phyloP scores from a whole-genome alignment of 1,284 basidiomycete species.

The Waitea zeae region DNA sequence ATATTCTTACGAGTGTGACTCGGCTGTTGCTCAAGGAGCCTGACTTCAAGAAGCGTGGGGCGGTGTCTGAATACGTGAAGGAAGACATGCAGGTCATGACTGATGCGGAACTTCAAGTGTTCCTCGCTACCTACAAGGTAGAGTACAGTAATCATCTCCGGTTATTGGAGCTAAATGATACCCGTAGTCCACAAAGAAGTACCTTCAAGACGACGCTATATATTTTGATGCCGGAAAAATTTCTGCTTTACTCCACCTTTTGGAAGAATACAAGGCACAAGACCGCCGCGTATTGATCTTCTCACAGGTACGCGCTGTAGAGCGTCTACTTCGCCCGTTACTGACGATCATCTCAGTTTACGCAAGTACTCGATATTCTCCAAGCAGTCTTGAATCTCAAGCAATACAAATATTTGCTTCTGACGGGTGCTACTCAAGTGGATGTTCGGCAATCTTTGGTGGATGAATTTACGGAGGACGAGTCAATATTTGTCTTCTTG shows the following conservation, averaged over 20 bases:
- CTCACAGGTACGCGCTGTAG: slow-evolving; percentile 49
- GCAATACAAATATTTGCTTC: slow-evolving; percentile 67
- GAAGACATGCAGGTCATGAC: slow-evolving; percentile 94
- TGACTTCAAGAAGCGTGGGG: slow-evolving; percentile 70
- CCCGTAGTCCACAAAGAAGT: slow-evolving; percentile 61
- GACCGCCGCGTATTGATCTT: slow-evolving; percentile 84
- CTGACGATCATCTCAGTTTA: slow-evolving; percentile 41
- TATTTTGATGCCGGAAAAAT: slow-evolving; percentile 90
- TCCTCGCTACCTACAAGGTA: slow-evolving; percentile 72
- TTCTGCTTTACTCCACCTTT: slow-evolving; percentile 51
- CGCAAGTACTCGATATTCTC: slow-evolving; percentile 88
- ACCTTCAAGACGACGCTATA: slow-evolving; percentile 54
- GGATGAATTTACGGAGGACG: slow-evolving; percentile 93
- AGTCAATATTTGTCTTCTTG: slow-evolving; percentile 82
- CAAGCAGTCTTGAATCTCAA: slow-evolving; percentile 70
- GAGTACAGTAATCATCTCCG: slow-evolving; percentile 5
- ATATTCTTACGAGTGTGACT: slow-evolving; percentile 59
- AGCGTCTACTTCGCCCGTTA: not conserved
- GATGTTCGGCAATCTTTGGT: slow-evolving; percentile 88
- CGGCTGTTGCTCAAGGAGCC: slow-evolving; percentile 81
- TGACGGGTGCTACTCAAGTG: slow-evolving; percentile 91
- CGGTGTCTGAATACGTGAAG: slow-evolving; percentile 65
- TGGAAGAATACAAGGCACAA: slow-evolving; percentile 53
- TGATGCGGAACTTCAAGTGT: slow-evolving; percentile 80
- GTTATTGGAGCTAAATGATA: slow-evolving; percentile 5